phyloP scores from a whole-genome alignment of 257 asterid genomes.

The Solanum tarijense region DNA sequence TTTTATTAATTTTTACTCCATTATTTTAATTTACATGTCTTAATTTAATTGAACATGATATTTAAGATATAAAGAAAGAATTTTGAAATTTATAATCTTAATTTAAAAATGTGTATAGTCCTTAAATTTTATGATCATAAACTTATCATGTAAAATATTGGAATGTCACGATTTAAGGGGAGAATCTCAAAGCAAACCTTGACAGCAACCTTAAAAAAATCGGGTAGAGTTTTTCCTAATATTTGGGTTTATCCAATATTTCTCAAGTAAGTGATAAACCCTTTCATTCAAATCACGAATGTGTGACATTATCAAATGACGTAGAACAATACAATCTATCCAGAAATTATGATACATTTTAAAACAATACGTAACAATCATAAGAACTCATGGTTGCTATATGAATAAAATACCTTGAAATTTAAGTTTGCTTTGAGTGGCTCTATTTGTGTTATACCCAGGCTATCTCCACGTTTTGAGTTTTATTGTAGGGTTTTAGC shows the following conservation, averaged over 20 bases:
- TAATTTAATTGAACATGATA: background rate
- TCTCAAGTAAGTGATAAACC: background rate
- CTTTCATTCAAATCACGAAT: background rate
- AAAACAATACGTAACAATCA: too few relatives aligned
- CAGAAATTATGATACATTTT: too few relatives aligned
- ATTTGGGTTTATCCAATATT: background rate
- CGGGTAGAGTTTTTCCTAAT: too few relatives aligned
- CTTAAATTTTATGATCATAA: too few relatives aligned
- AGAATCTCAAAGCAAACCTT: background rate
- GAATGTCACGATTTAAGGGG: background rate
- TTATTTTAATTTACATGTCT: background rate
- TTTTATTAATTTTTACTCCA: background rate
- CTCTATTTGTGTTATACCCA: background rate
- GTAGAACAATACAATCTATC: too few relatives aligned
- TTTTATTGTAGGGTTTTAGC: background rate
- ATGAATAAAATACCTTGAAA: background rate
- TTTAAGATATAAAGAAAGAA: background rate
- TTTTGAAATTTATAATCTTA: background rate
- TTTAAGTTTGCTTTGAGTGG: background rate
- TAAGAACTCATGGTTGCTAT: background rate
- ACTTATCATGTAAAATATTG: background rate
- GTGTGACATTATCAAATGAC: background rate
- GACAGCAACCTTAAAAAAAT: accelerated
- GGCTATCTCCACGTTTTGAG: background rate
- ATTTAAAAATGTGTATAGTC: too few relatives aligned